A percentile compares a stretch with the other conserved stretches of the same genome.
Conservation (phyloP, 2,329 filamentous ascomycete species). For the Aspergillus caelatus region DNA sequence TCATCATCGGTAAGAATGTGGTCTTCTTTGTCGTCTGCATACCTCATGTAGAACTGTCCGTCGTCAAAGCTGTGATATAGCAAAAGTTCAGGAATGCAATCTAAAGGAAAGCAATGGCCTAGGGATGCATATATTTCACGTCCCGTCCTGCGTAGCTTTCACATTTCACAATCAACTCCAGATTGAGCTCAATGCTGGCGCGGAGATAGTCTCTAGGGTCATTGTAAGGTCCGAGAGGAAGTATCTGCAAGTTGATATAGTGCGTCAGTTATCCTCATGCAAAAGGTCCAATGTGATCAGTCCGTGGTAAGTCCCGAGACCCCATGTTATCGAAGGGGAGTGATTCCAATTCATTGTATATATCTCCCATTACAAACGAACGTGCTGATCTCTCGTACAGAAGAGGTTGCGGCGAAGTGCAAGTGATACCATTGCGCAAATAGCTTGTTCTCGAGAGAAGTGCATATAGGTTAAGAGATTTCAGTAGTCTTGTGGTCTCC, state of each 20-base stretch:
- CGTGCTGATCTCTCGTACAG: slow-evolving; percentile 39
- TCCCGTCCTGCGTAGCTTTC: no score
- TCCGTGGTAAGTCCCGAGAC: slow-evolving; percentile 34
- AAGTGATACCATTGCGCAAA: slow-evolving; percentile 40
- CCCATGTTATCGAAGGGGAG: slow-evolving; percentile 42
- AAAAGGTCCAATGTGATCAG: slow-evolving; percentile 38
- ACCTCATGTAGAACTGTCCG: slow-evolving; percentile 49
- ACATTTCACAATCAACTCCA: slow-evolving; percentile 40
- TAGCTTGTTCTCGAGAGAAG: slow-evolving; percentile 41
- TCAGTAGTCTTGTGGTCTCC: slow-evolving; percentile 37
- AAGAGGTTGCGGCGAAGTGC: slow-evolving; percentile 37
- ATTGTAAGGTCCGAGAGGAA: slow-evolving; percentile 37
- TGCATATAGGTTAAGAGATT: slow-evolving; percentile 40
- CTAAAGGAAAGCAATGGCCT: slow-evolving; percentile 44
- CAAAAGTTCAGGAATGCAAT: background rate
- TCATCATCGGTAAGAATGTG: slow-evolving; percentile 52
- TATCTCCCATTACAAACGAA: slow-evolving; percentile 45
- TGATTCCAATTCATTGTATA: slow-evolving; percentile 43
- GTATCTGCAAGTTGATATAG: slow-evolving; percentile 28
- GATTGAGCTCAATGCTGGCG: slow-evolving; percentile 37
- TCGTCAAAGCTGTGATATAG: slow-evolving; percentile 24
- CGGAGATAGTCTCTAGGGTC: slow-evolving; percentile 41
- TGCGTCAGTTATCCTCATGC: slow-evolving; percentile 44
- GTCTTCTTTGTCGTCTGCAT: slow-evolving; percentile 54
- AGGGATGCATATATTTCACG: slow-evolving; percentile 43